These are phyloP conservation scores for Metschnikowia noctiluminum DNA, from an alignment of 805 yeast genomes.

Conservation along the genomic window DNA sequence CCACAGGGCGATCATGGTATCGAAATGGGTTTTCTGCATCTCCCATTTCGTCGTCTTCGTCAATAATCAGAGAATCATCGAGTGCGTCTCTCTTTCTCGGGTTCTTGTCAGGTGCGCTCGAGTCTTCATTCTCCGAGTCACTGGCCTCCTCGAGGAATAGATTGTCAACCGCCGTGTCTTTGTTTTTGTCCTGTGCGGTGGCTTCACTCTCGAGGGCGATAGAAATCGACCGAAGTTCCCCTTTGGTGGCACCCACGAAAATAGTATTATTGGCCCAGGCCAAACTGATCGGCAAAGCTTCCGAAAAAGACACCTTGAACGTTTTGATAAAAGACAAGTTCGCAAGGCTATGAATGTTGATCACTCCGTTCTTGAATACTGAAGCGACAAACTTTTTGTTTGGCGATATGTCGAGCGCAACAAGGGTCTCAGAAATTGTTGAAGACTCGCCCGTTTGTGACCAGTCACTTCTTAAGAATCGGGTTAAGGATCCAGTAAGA, in stretches of 20 bases:
- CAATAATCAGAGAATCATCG: slow-evolving; percentile 37
- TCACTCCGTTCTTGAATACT: slow-evolving; percentile 46
- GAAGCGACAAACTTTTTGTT: slow-evolving; percentile 60
- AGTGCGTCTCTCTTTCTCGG: slow-evolving; percentile 23
- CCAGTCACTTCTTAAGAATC: slow-evolving; percentile 43
- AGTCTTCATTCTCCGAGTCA: slow-evolving; percentile 14
- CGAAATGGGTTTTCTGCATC: slow-evolving; percentile 11
- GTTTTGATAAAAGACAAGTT: slow-evolving; percentile 27
- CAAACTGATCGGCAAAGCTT: slow-evolving; percentile 24
- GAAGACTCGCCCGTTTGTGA: slow-evolving; percentile 1
- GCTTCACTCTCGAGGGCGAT: slow-evolving; percentile 8
- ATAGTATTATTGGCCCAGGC: slow-evolving; percentile 28
- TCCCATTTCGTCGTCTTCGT: slow-evolving; percentile 30
- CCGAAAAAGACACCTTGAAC: slow-evolving; percentile 25
- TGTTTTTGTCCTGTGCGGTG: background rate
- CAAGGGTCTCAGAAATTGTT: slow-evolving; percentile 11
- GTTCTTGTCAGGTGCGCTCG: slow-evolving; percentile 25
- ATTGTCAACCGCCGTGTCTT: slow-evolving; percentile 6
- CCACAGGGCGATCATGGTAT: slow-evolving; percentile 14
- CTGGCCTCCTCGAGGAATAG: slow-evolving; percentile 19
- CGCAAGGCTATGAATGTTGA: slow-evolving; percentile 55
- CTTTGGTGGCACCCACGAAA: slow-evolving; percentile 43
- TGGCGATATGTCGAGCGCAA: slow-evolving; percentile 60
- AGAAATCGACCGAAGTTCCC: slow-evolving; percentile 31
- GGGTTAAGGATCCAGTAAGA: slow-evolving; percentile 42